phyloP scores from a whole-genome alignment of 352 stramenopile species.

The Peronospora tabacina region DNA sequence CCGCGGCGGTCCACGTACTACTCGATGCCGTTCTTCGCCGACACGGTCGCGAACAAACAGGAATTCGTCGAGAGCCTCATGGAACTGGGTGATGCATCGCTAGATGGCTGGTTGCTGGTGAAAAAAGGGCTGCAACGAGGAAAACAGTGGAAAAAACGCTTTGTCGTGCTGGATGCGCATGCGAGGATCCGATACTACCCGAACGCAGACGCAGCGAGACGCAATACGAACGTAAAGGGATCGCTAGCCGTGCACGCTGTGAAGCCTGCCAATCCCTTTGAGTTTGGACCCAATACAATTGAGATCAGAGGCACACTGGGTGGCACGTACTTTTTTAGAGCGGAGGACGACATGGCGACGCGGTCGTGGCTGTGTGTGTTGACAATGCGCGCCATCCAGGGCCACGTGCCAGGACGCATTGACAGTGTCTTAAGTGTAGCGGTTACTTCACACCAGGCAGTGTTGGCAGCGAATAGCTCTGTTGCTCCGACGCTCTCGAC shows the following conservation, averaged over 20 bases:
- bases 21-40: slow-evolving; percentile 66
- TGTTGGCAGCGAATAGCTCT: slow-evolving; percentile 4
- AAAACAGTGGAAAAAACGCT: slow-evolving; percentile 83
- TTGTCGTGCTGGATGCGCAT: slow-evolving; percentile 64
- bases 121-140: slow-evolving; percentile 65
- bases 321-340: slow-evolving; percentile 75
- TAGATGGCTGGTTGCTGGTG: slow-evolving; percentile 74
- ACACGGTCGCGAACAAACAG: slow-evolving; percentile 62
- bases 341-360: slow-evolving; percentile 67
- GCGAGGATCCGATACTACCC: slow-evolving; percentile 73
- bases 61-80: slow-evolving; percentile 66
- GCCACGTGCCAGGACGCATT: slow-evolving; percentile 54
- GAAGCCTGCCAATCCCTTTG: slow-evolving; percentile 59
- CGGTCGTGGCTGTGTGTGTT: slow-evolving; percentile 77
- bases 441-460: slow-evolving; percentile 13
- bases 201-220: slow-evolving; percentile 65
- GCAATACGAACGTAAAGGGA: slow-evolving; percentile 73
- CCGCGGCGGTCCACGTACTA: slow-evolving; percentile 69
- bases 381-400: slow-evolving; percentile 75
- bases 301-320: slow-evolving; percentile 67
- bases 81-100: slow-evolving; percentile 52
- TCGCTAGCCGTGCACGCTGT: slow-evolving; percentile 69
- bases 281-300: slow-evolving; percentile 70
- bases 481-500: slow-evolving; percentile 2
- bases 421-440: slow-evolving; percentile 44